phyloP scores from a whole-genome alignment of 1,284 basidiomycete genomes.

The Gomphus bonarii region DNA sequence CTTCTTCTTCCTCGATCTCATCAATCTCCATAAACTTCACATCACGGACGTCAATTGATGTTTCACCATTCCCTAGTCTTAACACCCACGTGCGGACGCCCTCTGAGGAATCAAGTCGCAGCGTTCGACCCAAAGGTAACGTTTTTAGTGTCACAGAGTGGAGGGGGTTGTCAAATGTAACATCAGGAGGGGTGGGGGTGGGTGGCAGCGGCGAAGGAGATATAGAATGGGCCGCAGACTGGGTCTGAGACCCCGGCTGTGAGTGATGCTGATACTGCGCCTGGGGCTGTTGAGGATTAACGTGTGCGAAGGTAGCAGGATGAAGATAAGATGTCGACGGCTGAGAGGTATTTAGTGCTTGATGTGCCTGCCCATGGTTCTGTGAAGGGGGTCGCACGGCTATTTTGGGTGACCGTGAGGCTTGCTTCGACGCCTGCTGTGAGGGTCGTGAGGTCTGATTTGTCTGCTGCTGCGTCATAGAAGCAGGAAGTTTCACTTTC shows the following conservation, averaged over 20 bases:
- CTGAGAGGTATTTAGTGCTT: background rate
- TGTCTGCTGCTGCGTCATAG: background rate
- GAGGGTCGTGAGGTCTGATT: background rate
- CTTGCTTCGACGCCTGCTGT: background rate
- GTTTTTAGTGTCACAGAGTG: slow-evolving; percentile 41
- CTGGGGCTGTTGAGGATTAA: slow-evolving; percentile 8
- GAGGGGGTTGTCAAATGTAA: slow-evolving; percentile 19
- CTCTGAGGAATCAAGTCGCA: slow-evolving; percentile 42
- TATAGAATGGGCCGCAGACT: slow-evolving; percentile 8
- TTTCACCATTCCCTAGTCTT: slow-evolving; percentile 43
- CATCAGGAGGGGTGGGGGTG: slow-evolving; percentile 4
- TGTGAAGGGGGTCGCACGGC: background rate
- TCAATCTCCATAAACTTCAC: slow-evolving; percentile 40
- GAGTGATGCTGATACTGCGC: slow-evolving; percentile 10
- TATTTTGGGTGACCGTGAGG: slow-evolving; percentile 3
- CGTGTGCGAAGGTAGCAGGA: slow-evolving; percentile 7
- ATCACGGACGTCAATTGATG: slow-evolving; percentile 37
- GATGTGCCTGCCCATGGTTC: background rate
- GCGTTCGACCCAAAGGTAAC: slow-evolving; percentile 44
- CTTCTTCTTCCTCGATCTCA: slow-evolving; percentile 37
- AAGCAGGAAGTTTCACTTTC: slow-evolving; percentile 10
- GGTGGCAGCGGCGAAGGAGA: slow-evolving; percentile 9
- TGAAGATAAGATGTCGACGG: slow-evolving; percentile 3
- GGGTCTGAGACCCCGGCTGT: slow-evolving; percentile 1
- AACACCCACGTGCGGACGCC: slow-evolving; percentile 61